A percentile compares a stretch with the other conserved stretches of the same genome.
These are phyloP conservation scores for Aspergillus affinis DNA, from an alignment of 495 filamentous ascomycete species.

Conservation along the genomic window DNA sequence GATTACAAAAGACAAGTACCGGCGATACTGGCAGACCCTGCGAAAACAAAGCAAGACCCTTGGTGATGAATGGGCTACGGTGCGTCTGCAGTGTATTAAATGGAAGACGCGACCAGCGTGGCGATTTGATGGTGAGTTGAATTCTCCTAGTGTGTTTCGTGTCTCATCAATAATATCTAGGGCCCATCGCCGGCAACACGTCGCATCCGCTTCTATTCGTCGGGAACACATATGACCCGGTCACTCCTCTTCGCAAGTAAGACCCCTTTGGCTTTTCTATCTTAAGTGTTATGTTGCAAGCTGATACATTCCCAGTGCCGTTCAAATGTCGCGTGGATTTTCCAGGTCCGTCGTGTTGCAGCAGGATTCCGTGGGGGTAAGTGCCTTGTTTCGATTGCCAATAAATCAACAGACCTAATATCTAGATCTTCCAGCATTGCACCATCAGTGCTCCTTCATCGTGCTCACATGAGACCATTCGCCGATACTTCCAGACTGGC, in stretches of 20 bases:
- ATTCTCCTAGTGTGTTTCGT: conserved; percentile 1
- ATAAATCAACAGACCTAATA: not conserved
- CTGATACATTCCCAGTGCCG: conserved; percentile 31
- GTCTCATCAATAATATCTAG: conserved; percentile 13
- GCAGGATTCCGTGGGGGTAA: conserved; percentile 55
- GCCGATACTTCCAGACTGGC: conserved; percentile 48
- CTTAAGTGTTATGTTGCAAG: conserved; percentile 11
- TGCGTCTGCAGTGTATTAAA: not conserved
- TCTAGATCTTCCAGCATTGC: conserved; percentile 39
- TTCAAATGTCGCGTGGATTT: conserved; percentile 49
- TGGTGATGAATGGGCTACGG: not conserved
- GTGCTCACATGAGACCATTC: conserved; percentile 42
- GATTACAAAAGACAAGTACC: not conserved
- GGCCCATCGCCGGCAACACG: conserved; percentile 38
- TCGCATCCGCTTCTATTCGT: conserved; percentile 60
- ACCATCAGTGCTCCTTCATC: conserved; percentile 45
- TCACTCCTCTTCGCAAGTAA: conserved; percentile 51
- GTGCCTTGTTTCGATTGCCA: conserved; percentile 16
- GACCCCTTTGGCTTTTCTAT: too few species aligned
- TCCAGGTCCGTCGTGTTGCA: conserved; percentile 52
- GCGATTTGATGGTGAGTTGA: not conserved
- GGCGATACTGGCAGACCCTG: not conserved
- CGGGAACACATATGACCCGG: conserved; percentile 60
- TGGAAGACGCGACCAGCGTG: conserved; percentile 19
- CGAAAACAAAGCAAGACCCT: not conserved